Evolutionary conservation across 1,284 basidiomycete species (phyloP).

Genomic region (Xanthoconium separans): DNA sequence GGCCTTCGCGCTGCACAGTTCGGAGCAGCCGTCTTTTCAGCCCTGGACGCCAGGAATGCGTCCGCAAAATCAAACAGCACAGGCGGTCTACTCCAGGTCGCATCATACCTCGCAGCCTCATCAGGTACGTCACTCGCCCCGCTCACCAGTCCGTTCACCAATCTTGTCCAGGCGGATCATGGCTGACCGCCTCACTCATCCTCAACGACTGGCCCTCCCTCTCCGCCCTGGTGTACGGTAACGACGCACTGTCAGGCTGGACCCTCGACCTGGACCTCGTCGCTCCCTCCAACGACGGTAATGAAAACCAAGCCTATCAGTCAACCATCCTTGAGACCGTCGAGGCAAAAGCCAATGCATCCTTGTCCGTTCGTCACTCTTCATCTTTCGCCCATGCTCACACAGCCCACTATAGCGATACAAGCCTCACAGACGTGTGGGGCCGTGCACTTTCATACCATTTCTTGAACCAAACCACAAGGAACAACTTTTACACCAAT

Average conservation of each 20-base stretch:
- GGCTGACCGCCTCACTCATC: conserved; percentile 56
- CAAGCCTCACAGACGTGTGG: conserved; percentile 63
- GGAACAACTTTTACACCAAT: conserved; percentile 60
- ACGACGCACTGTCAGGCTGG: conserved; percentile 54
- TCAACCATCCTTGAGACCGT: conserved; percentile 60
- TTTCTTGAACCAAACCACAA: conserved; percentile 61
- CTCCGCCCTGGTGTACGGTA: conserved; percentile 54
- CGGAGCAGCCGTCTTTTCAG: conserved; percentile 57
- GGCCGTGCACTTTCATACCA: conserved; percentile 64
- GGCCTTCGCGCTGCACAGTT: conserved; percentile 61
- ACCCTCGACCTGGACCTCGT: conserved; percentile 55
- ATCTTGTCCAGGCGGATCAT: conserved; percentile 54
- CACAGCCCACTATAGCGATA: conserved; percentile 43
- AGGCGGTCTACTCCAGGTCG: conserved; percentile 64
- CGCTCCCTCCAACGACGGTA: conserved; percentile 49
- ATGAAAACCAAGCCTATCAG: conserved; percentile 57
- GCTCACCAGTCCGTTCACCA: neutral
- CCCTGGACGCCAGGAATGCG: conserved; percentile 57
- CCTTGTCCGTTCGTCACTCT: conserved; percentile 43
- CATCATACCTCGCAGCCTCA: conserved; percentile 59
- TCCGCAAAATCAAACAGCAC: conserved; percentile 56
- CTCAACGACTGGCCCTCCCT: conserved; percentile 59
- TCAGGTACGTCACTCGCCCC: conserved; percentile 44
- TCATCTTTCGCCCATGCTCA: conserved; percentile 4
- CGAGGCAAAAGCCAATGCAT: conserved; percentile 50